Conservation (phyloP, 2,329 filamentous ascomycete species). For the Lanzia echinophila region DNA sequence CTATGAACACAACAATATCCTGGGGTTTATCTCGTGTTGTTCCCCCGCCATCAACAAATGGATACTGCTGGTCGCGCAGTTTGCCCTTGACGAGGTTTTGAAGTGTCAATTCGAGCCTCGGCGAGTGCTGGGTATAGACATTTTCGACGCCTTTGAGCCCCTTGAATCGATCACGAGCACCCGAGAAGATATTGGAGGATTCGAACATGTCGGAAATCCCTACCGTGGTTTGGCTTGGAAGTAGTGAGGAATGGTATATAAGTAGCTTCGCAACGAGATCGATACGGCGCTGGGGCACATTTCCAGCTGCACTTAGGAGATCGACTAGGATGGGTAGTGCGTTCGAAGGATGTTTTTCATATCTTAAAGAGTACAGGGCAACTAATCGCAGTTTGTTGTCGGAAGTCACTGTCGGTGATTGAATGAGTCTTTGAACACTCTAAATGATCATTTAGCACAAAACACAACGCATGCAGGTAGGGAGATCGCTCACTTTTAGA, state of each 20-base stretch:
- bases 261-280: constrained; percentile 77
- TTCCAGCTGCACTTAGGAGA: constrained; percentile 76
- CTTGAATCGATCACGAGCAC: constrained; percentile 81
- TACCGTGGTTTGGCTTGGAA: constrained; percentile 65
- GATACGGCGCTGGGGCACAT: constrained; percentile 67
- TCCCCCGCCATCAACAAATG: constrained; percentile 83
- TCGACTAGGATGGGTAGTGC: constrained; percentile 80
- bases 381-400: constrained; percentile 86
- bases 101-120: constrained; percentile 76
- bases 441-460: constrained; percentile 32
- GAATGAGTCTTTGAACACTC: constrained; percentile 81
- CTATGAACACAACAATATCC: constrained; percentile 90
- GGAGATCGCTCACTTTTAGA: constrained; percentile 59
- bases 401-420: constrained; percentile 66
- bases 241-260: constrained; percentile 78
- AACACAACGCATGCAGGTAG: not conserved
- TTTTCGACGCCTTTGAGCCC: constrained; percentile 97
- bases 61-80: constrained; percentile 79
- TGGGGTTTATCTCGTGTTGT: constrained; percentile 92
- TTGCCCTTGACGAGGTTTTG: constrained; percentile 92
- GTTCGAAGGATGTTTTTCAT: constrained; percentile 80
- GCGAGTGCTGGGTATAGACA: constrained; percentile 96
- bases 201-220: constrained; percentile 92
- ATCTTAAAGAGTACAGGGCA: constrained; percentile 89
- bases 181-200: constrained; percentile 82